A percentile compares a stretch with the other conserved stretches of the same genome.
These are phyloP conservation scores for Globisporangium cederbergense DNA, from an alignment of 352 stramenopile species.

Conservation along the genomic window DNA sequence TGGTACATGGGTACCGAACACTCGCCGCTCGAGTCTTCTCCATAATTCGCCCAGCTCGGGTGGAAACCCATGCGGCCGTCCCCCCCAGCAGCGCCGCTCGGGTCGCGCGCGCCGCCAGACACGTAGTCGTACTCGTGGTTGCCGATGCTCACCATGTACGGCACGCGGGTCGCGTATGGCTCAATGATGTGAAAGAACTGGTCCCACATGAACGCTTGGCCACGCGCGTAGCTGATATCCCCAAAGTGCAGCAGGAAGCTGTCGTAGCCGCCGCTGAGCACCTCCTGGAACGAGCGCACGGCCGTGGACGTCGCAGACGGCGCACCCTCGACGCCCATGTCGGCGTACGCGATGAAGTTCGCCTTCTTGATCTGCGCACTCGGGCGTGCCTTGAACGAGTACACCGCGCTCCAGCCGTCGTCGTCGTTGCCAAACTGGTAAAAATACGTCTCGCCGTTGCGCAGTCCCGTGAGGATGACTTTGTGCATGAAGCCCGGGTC, in stretches of 20 bases:
- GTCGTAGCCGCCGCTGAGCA: constrained; percentile 13
- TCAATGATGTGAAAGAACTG: constrained; percentile 76
- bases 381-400: constrained; percentile 38
- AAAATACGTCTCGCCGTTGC: constrained; percentile 47
- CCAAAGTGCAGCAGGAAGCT: constrained; percentile 17
- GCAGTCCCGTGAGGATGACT: constrained; percentile 53
- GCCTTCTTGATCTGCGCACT: constrained; percentile 1
- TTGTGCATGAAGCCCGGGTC: constrained; percentile 80
- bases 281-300: constrained; percentile 13
- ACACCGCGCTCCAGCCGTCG: constrained; percentile 67
- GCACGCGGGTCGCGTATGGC: constrained; percentile 59
- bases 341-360: constrained; percentile 14
- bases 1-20: constrained; percentile 78
- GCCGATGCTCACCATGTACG: constrained; percentile 77
- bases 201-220: constrained; percentile 60
- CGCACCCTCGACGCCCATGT: constrained; percentile 13
- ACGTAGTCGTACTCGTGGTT: constrained; percentile 81
- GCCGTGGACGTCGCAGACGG: constrained; percentile 15
- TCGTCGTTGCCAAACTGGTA: constrained; percentile 79
- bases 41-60: constrained; percentile 67
- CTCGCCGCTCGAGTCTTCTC: constrained; percentile 64
- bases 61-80: constrained; percentile 71
- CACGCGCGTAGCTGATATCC: constrained; percentile 16
- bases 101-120: constrained; percentile 45
- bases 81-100: constrained; percentile 36